Conservation (phyloP, 495 filamentous ascomycete species). For the Hyaloscypha finlandica region DNA sequence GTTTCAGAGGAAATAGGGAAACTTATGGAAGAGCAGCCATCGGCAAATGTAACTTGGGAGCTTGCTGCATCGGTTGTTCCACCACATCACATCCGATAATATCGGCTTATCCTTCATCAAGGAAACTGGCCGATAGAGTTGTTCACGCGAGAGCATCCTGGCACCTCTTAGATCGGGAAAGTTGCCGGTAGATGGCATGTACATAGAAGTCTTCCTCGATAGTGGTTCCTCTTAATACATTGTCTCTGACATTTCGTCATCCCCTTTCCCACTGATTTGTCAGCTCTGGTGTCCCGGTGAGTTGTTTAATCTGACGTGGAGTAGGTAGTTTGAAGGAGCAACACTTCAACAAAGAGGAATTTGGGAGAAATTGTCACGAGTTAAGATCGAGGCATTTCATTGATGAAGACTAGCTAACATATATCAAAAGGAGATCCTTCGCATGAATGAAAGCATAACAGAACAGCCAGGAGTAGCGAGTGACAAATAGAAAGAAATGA, state of each 20-base stretch:
- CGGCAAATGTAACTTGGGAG: too few relatives aligned
- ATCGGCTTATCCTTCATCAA: too few relatives aligned
- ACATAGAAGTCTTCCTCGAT: neutral
- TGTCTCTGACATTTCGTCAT: neutral
- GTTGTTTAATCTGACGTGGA: too few relatives aligned
- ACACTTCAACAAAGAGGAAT: neutral
- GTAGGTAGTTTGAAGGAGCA: neutral
- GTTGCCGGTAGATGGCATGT: neutral
- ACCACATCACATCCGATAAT: too few relatives aligned
- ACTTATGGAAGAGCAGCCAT: too few relatives aligned
- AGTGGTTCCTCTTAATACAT: neutral
- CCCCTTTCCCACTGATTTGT: neutral
- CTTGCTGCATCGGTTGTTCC: too few relatives aligned
- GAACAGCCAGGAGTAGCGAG: neutral
- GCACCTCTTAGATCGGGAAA: too few relatives aligned
- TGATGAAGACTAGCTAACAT: neutral
- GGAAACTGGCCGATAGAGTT: neutral
- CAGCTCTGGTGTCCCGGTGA: neutral
- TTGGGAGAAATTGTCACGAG: neutral
- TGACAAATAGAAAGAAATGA: neutral
- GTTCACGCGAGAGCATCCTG: neutral
- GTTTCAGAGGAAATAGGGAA: too few relatives aligned
- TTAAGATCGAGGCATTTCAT: neutral
- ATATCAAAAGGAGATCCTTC: neutral
- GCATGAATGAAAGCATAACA: neutral